phyloP scores from a whole-genome alignment of 2,329 filamentous ascomycete genomes.

The Ceratocystis papillata region DNA sequence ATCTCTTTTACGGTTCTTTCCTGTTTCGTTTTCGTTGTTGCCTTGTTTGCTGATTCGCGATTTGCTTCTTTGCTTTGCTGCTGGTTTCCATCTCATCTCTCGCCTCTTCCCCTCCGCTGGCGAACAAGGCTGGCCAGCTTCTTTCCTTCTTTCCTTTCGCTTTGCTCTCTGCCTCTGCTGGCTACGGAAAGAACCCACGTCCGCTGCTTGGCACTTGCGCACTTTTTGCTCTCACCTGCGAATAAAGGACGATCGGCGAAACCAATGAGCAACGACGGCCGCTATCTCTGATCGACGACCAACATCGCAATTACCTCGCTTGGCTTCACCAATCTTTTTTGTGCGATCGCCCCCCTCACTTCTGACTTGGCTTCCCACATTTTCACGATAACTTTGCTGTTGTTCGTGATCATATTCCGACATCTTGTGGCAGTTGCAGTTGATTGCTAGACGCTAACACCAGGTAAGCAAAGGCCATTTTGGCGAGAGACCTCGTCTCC shows the following conservation, averaged over 20 bases:
- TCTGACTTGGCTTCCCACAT: neutral
- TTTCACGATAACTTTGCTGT: conserved; percentile 2
- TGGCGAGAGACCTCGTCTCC: neutral
- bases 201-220: too few species aligned
- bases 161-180: too few species aligned
- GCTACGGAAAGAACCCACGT: too few species aligned
- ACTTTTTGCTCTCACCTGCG: too few species aligned
- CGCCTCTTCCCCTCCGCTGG: neutral
- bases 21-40: neutral
- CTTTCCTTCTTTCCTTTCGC: neutral
- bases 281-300: neutral
- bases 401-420: neutral
- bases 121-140: neutral
- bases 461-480: neutral
- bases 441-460: neutral
- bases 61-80: neutral
- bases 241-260: too few species aligned
- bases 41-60: neutral
- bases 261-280: too few species aligned
- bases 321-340: neutral
- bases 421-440: neutral
- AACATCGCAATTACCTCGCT: conserved; percentile 5
- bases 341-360: neutral
- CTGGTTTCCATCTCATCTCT: neutral
- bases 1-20: neutral